Base-by-base conservation (phyloP, 1,284 basidiomycete genomes). In the Malassezia equina region DNA sequence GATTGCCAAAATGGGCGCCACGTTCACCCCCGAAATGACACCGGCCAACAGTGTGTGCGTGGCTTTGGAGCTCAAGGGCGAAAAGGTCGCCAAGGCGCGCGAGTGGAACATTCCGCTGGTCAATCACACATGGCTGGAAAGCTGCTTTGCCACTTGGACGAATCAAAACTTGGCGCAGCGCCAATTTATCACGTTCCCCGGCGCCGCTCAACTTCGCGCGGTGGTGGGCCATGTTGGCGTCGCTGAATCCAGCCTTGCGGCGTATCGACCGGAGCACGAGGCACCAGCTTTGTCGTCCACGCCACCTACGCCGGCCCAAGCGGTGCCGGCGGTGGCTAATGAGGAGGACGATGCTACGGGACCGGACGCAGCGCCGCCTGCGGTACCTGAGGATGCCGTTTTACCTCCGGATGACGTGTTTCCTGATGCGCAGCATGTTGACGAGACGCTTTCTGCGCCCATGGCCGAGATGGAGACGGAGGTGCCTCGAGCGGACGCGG, bases 71-170 rank as follows among this genome's bases (percentile, higher is more conserved):
- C 88, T 76, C 63, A 76, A 77, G 1, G 86, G 86, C n/a, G 81
- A 80, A 3, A 90, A 90, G 76, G 83, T 85, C 0, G 75, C 77
- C 7, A 85, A 85, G 66, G 87, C 88, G 0, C 77, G 78, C 8
- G 78, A 82, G 0, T 91, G 89, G 89, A 81, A 81, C 0, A 86
- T 91, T 55, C 85, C 87, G 0, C 78, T 90, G 54, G 85, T 91
- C 12, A 90, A 90, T 63, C 90, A 93, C 65, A 79, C 81, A 0
- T 93, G 88, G 86, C 79, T 93, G 6, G 89, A 91, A 70, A 86
- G 88, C 60, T 90, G 86, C 71, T 86, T 89, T 40, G 55, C 55
- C n/a, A 57, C 55, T 13, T 57, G 55, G 55, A 57, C 43, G 24
- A 57, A 52, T 19, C 55, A 57, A 8, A 46, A 40, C 29, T 33